phyloP scores from a whole-genome alignment of 106 monocot species.

The Triglochin maritima region DNA sequence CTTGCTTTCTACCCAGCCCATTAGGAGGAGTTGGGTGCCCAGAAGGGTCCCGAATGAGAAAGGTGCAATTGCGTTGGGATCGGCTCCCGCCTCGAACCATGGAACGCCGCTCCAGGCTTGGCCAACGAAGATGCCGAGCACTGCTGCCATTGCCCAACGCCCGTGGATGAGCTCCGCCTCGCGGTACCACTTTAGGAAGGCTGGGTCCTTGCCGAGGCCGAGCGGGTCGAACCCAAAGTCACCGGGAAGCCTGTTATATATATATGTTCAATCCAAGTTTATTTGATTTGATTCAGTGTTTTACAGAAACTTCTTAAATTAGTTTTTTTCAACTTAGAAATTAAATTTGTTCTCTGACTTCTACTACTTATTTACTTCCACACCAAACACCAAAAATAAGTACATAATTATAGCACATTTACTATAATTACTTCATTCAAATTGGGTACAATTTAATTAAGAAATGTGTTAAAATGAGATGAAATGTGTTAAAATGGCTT shows the following conservation, averaged over 20 bases:
- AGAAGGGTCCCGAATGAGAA: conserved; percentile 95
- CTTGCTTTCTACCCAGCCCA: conserved; percentile 99
- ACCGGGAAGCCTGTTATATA: conserved; percentile 58
- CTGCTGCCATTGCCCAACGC: conserved; percentile 86
- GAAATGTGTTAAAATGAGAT: no score
- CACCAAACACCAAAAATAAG: no score
- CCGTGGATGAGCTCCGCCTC: conserved; percentile 98
- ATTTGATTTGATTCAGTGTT: no score
- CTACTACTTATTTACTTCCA: no score
- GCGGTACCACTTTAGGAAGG: conserved; percentile 95
- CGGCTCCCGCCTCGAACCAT: conserved; percentile 95
- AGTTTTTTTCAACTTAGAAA: no score
- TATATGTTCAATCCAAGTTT: not conserved
- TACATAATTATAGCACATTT: no score
- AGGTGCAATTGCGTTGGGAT: conserved; percentile 74
- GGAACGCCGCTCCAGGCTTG: conserved; percentile 93
- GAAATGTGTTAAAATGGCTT: no score
- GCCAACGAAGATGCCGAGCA: conserved; percentile 89
- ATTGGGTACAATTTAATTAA: no score
- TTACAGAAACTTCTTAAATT: no score
- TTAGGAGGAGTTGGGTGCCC: conserved; percentile 83
- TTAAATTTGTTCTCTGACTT: no score
- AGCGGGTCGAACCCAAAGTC: conserved; percentile 95
- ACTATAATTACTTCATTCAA: no score
- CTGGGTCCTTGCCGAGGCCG: conserved; percentile 89